Conservation (phyloP, 2,329 filamentous ascomycete species). For the Paecilomyces fulvus region DNA sequence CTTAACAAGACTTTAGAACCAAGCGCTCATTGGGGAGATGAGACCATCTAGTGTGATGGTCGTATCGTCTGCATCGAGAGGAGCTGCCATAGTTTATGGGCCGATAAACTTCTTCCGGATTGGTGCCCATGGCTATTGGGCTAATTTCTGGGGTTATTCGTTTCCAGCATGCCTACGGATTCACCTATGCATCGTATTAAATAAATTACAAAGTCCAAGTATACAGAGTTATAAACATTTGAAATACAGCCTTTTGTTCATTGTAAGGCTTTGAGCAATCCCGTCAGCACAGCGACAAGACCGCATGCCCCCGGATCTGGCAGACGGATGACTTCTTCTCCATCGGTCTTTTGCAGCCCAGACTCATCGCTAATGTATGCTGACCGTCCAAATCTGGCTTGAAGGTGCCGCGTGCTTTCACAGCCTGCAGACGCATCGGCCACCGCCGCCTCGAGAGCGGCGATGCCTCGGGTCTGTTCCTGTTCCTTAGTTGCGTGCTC, state of each 20-base stretch:
- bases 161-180: no score
- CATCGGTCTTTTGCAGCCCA: not conserved
- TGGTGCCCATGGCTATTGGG: no score
- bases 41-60: no score
- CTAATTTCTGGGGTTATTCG: no score
- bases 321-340: not conserved
- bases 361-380: not conserved
- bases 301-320: not conserved
- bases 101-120: no score
- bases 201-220: not conserved
- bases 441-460: not conserved
- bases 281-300: not conserved
- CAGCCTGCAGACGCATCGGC: not conserved
- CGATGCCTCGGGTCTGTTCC: not conserved
- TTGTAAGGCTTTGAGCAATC: not conserved
- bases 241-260: not conserved
- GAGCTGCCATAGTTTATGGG: no score
- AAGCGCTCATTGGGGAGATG: no score
- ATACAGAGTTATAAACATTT: not conserved
- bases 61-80: no score
- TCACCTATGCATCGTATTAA: not conserved
- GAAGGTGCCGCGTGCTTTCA: not conserved
- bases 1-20: no score
- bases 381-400: not conserved
- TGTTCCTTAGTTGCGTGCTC: not conserved